Base-by-base conservation (phyloP, 148 eudicot genomes). In the Amaranthus cruentus region DNA sequence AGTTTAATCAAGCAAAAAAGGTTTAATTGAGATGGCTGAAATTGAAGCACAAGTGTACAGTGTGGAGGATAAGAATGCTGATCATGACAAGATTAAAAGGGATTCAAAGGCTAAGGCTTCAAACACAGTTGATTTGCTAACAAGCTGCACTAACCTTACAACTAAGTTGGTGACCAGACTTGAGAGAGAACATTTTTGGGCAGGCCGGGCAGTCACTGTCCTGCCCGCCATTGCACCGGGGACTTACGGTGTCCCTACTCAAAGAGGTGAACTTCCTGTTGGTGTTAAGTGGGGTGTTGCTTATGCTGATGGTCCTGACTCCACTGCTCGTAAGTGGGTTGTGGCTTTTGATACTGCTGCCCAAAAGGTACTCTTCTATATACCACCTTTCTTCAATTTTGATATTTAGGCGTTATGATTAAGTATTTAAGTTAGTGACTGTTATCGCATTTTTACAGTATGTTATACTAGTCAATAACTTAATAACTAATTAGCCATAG, bases 271-370 rank as follows among this genome's bases (percentile, higher is more conserved):
- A 5, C 59, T 7, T 2, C 72, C 60, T 4, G 72, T 38, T 2
- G 72, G 60, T 0, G 48, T 69, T 46, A 69, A 54, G 50, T 69
- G 14, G 15, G 72, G 60, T 9, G 10, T 53, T 9, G 59, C 55
- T 9, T 69, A 54, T 13, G 72, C 60, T 38, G 60, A 53, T 47
- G 72, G 72, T 38, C 47, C 55, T 52, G 72, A 69, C 60, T 28
- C 60, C 48, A 57, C 56, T 42, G 55, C 72, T 69, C 72, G 72
- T 52, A 42, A 69, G n/a, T 69, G 55, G n/a, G 48, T 69, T 42
- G 72, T 15, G 44, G 72, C 61, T 55, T 15, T 69, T 13, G 48
- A 69, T 13, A 9, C 59, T 55, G 59, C 59, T 13, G 59, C 59
- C 0, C 14, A 13, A 10, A 55, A 55, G 59, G 59, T 55, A 9